These are phyloP conservation scores for Insectozyma bohioensis DNA, from an alignment of 1,139 yeast species.

Conservation along the genomic window DNA sequence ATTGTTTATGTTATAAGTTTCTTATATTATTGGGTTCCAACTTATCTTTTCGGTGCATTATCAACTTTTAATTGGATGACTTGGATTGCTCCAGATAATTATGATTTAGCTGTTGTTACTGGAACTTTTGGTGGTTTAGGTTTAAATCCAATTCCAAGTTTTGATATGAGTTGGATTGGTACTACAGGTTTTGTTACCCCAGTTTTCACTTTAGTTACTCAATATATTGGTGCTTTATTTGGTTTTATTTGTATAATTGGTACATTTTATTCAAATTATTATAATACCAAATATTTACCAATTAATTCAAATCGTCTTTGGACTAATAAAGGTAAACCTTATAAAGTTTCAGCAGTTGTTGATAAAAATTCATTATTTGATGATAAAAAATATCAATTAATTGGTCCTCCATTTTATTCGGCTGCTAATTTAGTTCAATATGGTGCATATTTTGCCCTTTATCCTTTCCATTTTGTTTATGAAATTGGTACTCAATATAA, in stretches of 20 bases:
- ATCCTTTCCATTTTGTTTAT: conserved; percentile 55
- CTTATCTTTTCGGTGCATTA: conserved; percentile 31
- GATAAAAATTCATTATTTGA: conserved; percentile 37
- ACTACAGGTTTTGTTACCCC: conserved; percentile 28
- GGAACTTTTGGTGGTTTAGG: conserved; percentile 57
- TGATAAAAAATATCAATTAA: conserved; percentile 34
- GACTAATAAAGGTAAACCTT: conserved; percentile 47
- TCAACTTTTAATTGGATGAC: conserved; percentile 39
- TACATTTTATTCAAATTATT: conserved; percentile 50
- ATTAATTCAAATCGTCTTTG: conserved; percentile 46
- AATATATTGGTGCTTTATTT: conserved; percentile 42
- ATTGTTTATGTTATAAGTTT: conserved; percentile 23
- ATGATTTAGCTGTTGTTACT: conserved; percentile 51
- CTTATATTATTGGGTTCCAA: conserved; percentile 36
- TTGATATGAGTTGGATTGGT: conserved; percentile 47
- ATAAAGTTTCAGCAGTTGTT: conserved; percentile 42
- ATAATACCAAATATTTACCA: conserved; percentile 54
- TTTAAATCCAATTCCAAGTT: conserved; percentile 54
- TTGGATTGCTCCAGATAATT: conserved; percentile 35
- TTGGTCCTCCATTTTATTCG: conserved; percentile 47
- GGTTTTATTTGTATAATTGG: conserved; percentile 44
- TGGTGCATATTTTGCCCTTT: conserved; percentile 56
- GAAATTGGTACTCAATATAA: conserved; percentile 30
- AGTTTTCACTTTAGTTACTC: conserved; percentile 44
- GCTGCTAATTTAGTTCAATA: conserved; percentile 46